phyloP scores from a whole-genome alignment of 202 grass and related monocot genomes.

The Setaria viridis region DNA sequence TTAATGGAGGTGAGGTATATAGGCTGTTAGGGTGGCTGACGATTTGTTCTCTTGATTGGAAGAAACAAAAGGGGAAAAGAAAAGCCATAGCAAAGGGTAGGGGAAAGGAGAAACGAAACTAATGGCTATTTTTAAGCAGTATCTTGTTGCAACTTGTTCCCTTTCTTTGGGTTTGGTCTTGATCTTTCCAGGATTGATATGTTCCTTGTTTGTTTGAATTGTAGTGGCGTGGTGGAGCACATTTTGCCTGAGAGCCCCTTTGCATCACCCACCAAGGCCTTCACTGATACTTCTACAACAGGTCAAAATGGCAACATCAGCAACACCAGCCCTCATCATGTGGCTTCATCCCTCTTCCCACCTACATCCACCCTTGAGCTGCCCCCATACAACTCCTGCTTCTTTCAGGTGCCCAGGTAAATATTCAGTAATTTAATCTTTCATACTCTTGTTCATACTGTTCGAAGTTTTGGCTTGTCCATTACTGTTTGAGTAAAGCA shows the following conservation, averaged over 20 bases:
- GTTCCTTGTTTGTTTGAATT: conserved; percentile 46
- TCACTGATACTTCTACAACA: conserved; percentile 23
- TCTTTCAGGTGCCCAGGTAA: conserved; percentile 89
- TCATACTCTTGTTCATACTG: neutral
- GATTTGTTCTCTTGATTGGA: neutral
- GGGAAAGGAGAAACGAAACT: conserved; percentile 38
- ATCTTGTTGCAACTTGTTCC: conserved; percentile 33
- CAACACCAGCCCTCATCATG: conserved; percentile 45
- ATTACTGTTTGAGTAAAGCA: neutral
- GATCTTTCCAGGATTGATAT: conserved; percentile 37
- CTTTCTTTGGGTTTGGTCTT: neutral
- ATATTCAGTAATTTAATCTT: neutral
- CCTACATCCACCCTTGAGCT: conserved; percentile 56
- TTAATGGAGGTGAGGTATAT: conserved; percentile 11
- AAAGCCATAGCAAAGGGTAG: conserved; percentile 37
- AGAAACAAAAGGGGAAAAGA: conserved; percentile 25
- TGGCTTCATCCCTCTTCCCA: conserved; percentile 60
- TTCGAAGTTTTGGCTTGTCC: too few relatives aligned
- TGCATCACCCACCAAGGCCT: conserved; percentile 79
- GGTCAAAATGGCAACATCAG: conserved; percentile 31
- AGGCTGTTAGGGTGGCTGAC: conserved; percentile 27
- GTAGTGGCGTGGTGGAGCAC: conserved; percentile 72
- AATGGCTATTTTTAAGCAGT: conserved; percentile 12
- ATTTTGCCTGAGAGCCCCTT: conserved; percentile 82
- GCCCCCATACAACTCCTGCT: conserved; percentile 76